These are phyloP conservation scores for Dryas alaskensis DNA, from an alignment of 306 rosid species.

Conservation along the genomic window DNA sequence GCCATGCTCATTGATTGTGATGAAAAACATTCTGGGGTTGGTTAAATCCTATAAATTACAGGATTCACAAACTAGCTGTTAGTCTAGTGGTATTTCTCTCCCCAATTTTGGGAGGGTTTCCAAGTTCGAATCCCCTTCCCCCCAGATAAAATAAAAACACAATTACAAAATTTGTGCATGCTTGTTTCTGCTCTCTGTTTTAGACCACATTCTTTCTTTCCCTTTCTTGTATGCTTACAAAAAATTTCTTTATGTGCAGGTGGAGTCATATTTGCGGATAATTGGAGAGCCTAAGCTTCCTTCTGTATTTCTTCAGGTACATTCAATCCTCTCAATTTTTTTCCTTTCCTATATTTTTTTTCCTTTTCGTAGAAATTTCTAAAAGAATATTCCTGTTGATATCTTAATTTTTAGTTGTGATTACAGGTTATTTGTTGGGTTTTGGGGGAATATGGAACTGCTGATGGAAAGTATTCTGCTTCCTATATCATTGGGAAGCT, in stretches of 20 bases:
- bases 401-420: slow-evolving; percentile 34
- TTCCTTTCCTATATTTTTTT: neutral
- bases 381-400: slow-evolving; percentile 17
- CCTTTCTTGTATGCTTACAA: neutral
- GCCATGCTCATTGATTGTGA: neutral
- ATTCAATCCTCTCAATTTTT: slow-evolving; percentile 17
- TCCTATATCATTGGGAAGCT: slow-evolving; percentile 81
- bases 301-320: slow-evolving; percentile 87
- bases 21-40: neutral
- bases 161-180: neutral
- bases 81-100: too few relatives aligned
- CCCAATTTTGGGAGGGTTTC: too few relatives aligned
- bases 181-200: neutral
- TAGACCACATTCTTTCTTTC: neutral
- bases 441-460: slow-evolving; percentile 92
- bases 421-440: slow-evolving; percentile 99
- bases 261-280: slow-evolving; percentile 78
- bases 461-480: slow-evolving; percentile 80
- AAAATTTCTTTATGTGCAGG: slow-evolving; percentile 46
- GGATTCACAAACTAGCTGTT: too few relatives aligned
- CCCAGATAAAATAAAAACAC: too few relatives aligned
- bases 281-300: slow-evolving; percentile 93
- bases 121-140: too few relatives aligned
- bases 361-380: neutral
- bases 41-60: too few relatives aligned